phyloP scores from a whole-genome alignment of 2,329 filamentous ascomycete species.

The Arthroderma uncinatum region DNA sequence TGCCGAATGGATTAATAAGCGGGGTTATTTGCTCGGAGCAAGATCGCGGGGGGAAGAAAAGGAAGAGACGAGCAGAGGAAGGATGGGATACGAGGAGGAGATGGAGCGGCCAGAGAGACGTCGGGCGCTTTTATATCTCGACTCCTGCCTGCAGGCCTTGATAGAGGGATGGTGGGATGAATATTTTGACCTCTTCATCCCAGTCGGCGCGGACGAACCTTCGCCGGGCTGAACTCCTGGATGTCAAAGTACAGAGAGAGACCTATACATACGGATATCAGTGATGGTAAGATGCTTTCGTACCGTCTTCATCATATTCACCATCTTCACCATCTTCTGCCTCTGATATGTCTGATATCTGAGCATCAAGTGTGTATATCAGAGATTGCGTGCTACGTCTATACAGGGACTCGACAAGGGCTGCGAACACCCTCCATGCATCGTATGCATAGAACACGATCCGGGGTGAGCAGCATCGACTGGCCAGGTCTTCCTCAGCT shows the following conservation, averaged over 20 bases:
- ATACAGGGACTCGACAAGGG: too few relatives aligned
- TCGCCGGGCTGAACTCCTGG: background rate
- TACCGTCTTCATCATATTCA: too few relatives aligned
- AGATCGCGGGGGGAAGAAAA: background rate
- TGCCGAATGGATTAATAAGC: constrained; percentile 6
- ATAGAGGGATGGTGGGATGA: background rate
- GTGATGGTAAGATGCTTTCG: too few relatives aligned
- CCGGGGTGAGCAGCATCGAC: too few relatives aligned
- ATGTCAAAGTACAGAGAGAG: too few relatives aligned
- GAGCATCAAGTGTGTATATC: too few relatives aligned
- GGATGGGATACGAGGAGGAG: background rate
- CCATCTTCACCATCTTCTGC: background rate
- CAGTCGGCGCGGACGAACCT: background rate
- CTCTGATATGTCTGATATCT: too few relatives aligned
- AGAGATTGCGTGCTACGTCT: too few relatives aligned
- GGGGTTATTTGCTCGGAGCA: background rate
- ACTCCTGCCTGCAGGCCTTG: background rate
- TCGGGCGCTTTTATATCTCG: background rate
- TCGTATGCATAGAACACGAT: too few relatives aligned
- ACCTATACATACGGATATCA: too few relatives aligned
- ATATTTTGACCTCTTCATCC: background rate
- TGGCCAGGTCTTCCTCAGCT: too few relatives aligned
- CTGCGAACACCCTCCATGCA: too few relatives aligned
- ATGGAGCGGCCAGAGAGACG: background rate
- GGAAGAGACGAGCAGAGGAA: background rate